These are phyloP conservation scores for Marasmius fiardii DNA, from an alignment of 1,284 basidiomycete species.

Conservation along the genomic window DNA sequence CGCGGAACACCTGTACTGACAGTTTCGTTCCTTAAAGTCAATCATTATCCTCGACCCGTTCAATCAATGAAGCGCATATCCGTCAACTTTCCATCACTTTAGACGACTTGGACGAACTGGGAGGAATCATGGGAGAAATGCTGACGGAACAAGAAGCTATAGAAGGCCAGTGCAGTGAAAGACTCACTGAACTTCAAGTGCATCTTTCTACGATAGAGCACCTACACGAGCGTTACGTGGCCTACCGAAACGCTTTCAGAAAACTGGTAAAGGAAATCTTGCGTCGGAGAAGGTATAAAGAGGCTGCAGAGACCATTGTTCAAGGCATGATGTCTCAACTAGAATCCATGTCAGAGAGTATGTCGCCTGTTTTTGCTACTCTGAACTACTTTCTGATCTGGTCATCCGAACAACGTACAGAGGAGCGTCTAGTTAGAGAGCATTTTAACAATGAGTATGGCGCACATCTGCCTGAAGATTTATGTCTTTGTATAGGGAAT, in stretches of 20 bases:
- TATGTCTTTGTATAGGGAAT: conserved; percentile 72
- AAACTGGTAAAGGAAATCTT: conserved; percentile 70
- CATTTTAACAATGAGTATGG: conserved; percentile 73
- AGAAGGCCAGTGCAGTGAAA: conserved; percentile 55
- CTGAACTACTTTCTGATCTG: neutral
- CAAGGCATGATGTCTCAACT: conserved; percentile 61
- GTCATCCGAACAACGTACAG: conserved; percentile 32
- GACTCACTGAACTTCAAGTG: conserved; percentile 52
- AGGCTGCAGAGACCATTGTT: conserved; percentile 61
- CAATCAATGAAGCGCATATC: conserved; percentile 40
- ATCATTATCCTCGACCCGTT: conserved; percentile 43
- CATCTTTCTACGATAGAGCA: conserved; percentile 60
- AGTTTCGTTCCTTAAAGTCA: conserved; percentile 32
- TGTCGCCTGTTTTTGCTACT: conserved; percentile 13
- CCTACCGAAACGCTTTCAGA: conserved; percentile 68
- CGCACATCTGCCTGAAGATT: conserved; percentile 67
- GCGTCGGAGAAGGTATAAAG: conserved; percentile 62
- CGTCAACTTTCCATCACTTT: conserved; percentile 45
- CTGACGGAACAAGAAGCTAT: conserved; percentile 60
- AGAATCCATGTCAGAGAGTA: conserved; percentile 62
- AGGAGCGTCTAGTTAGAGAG: conserved; percentile 60
- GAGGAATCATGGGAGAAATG: conserved; percentile 76
- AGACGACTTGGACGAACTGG: conserved; percentile 70
- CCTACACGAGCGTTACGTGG: conserved; percentile 59
- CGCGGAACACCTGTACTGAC: neutral